Base-by-base conservation (phyloP, 441 rosid species). In the Syzygium malaccense region DNA sequence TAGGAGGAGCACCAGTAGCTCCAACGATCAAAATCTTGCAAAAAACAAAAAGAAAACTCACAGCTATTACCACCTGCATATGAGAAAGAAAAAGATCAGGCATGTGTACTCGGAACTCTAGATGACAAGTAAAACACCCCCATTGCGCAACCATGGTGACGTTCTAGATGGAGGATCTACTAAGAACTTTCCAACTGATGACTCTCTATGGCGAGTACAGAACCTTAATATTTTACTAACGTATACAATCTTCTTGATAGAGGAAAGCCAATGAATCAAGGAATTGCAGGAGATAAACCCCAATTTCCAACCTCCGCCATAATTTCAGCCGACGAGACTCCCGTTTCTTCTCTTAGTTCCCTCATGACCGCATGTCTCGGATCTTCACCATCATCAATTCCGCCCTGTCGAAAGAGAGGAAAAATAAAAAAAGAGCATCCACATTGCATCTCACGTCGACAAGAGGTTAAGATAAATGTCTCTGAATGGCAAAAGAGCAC, bases 311-410 rank as follows among this genome's bases (percentile, higher is more conserved):
- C 99, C 99, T 96, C 98, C 4, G 99, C 94, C 45, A 97, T 45
- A 83, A 96, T 90, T 90, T 96, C 96, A 49, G 98, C 99, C 2
- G 99, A 96, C 88, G 90, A 92, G 87, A 98, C 93, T 48, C 98
- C 98, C 1, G 99, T 96, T 91, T 98, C 99, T 92, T 98, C 99
- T 94, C 93, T 96, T 87, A 98, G 92, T 93, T 96, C 99, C 92
- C 99, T 93, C 86, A 94, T 85, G 55, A 95, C 99, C 11, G 99
- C 99, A 92, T 19, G 89, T 92, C 93, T 96, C 57, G 98, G 99
- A 93, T 97, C 98, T 94, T 97, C 99, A 87, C 88, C 91, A 80
- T 94, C 97, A 62, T 98, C 99, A 88, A 98, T 95, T 87, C 99
- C 99, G 88, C 99, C 99, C 97, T 96, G 88, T 87, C 41, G 30